Evolutionary conservation across 108 stramenopile species (phyloP).

Genomic region (Fragilariopsis cylindrus): DNA sequence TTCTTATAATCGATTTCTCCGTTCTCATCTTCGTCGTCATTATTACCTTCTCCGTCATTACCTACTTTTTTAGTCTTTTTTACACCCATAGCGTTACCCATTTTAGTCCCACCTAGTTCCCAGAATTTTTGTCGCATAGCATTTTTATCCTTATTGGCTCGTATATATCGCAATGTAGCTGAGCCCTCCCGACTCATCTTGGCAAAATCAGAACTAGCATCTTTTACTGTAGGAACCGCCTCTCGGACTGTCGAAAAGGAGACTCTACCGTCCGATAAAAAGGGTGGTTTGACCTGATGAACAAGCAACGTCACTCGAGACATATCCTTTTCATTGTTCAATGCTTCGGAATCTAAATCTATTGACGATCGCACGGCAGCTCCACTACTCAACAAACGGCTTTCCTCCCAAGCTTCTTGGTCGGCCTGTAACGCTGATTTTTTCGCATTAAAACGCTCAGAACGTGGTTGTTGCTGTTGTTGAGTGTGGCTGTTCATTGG

Average conservation of each 20-base stretch:
- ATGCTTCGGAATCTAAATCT: slow-evolving; percentile 65
- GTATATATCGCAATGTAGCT: slow-evolving; percentile 60
- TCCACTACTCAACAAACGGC: slow-evolving; percentile 86
- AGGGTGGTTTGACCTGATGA: slow-evolving; percentile 97
- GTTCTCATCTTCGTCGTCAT: slow-evolving; percentile 30
- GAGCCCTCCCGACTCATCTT: slow-evolving; percentile 91
- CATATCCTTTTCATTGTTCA: slow-evolving; percentile 57
- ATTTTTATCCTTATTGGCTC: slow-evolving; percentile 87
- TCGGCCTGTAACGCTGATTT: slow-evolving; percentile 83
- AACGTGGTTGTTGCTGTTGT: background rate
- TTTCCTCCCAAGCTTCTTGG: slow-evolving; percentile 97
- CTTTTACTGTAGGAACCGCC: slow-evolving; percentile 86
- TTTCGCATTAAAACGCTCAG: slow-evolving; percentile 45
- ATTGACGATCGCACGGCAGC: slow-evolving; percentile 74
- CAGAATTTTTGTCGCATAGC: slow-evolving; percentile 97
- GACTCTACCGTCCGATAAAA: slow-evolving; percentile 76
- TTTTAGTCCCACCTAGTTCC: slow-evolving; percentile 96
- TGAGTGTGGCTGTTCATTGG: background rate
- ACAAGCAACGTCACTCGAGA: slow-evolving; percentile 83
- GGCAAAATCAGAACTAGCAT: slow-evolving; percentile 90
- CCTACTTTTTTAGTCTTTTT: slow-evolving; percentile 38
- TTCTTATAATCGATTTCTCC: slow-evolving; percentile 91
- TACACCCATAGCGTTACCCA: slow-evolving; percentile 93
- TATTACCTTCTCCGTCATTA: slow-evolving; percentile 31
- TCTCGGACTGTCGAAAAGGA: slow-evolving; percentile 81